phyloP scores from a whole-genome alignment of 2,329 filamentous ascomycete species.

The Monilinia fructicola region DNA sequence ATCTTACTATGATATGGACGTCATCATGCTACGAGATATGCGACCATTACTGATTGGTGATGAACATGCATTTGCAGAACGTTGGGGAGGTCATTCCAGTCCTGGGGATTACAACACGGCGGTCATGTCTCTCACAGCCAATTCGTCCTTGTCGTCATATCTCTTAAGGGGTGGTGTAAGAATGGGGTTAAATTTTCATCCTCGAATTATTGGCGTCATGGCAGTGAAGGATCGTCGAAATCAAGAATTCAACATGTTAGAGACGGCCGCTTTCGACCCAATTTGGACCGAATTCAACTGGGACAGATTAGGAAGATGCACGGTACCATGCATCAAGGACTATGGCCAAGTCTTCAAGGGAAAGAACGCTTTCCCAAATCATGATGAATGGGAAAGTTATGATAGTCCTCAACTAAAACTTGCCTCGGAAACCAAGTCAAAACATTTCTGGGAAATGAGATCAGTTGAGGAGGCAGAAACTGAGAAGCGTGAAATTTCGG shows the following conservation, averaged over 20 bases:
- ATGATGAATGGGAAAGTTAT: conserved; percentile 55
- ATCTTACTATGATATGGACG: conserved; percentile 57
- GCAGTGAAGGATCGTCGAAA: conserved; percentile 55
- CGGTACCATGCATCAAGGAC: conserved; percentile 54
- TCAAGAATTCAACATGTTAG: conserved; percentile 56
- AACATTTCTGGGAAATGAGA: conserved; percentile 36
- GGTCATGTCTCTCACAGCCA: conserved; percentile 56
- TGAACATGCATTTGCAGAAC: conserved; percentile 52
- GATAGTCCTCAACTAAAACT: conserved; percentile 46
- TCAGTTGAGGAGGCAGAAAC: conserved; percentile 26
- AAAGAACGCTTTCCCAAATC: conserved; percentile 45
- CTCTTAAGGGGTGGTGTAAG: conserved; percentile 55
- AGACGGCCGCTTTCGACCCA: conserved; percentile 56
- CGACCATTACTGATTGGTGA: conserved; percentile 53
- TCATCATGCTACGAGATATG: conserved; percentile 55
- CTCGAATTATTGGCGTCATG: conserved; percentile 55
- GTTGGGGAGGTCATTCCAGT: conserved; percentile 53
- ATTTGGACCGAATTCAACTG: conserved; percentile 59
- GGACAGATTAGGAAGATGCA: conserved; percentile 52
- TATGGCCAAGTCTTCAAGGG: conserved; percentile 54
- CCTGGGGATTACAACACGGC: conserved; percentile 59
- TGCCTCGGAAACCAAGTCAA: conserved; percentile 30
- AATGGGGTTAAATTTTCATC: conserved; percentile 59
- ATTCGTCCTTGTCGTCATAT: conserved; percentile 55
- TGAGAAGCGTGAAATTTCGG: conserved; percentile 27